Conservation (phyloP, 2,329 filamentous ascomycete species). For the Penicillium sp. region DNA sequence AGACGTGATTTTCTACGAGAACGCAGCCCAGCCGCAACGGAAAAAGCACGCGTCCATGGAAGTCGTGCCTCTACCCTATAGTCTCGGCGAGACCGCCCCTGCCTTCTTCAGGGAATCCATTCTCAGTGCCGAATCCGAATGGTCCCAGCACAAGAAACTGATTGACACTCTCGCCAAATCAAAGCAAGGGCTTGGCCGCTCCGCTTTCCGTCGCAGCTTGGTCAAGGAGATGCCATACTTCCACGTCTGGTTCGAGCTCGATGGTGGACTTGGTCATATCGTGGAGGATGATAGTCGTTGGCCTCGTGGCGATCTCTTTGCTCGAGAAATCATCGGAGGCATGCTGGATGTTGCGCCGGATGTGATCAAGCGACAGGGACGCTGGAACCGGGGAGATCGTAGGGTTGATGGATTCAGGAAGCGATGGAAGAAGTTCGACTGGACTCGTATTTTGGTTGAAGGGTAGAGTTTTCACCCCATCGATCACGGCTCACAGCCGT, state of each 20-base stretch:
- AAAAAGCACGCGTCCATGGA: slow-evolving; percentile 83
- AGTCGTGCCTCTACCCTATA: slow-evolving; percentile 84
- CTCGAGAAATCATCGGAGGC: slow-evolving; percentile 85
- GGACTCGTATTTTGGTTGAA: slow-evolving; percentile 67
- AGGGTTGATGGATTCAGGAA: slow-evolving; percentile 78
- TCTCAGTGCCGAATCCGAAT: slow-evolving; percentile 83
- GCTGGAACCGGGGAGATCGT: slow-evolving; percentile 70
- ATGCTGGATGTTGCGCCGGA: slow-evolving; percentile 84
- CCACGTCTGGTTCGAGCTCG: slow-evolving; percentile 91
- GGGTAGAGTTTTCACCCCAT: slow-evolving; percentile 22
- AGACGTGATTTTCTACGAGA: slow-evolving; percentile 96
- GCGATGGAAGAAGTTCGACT: slow-evolving; percentile 91
- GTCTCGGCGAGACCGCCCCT: slow-evolving; percentile 85
- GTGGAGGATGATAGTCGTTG: slow-evolving; percentile 84
- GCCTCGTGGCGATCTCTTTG: slow-evolving; percentile 91
- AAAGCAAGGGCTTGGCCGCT: slow-evolving; percentile 68
- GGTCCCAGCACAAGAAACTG: slow-evolving; percentile 92
- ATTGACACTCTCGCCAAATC: slow-evolving; percentile 74
- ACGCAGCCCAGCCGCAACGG: slow-evolving; percentile 78
- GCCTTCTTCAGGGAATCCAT: slow-evolving; percentile 97
- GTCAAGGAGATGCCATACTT: slow-evolving; percentile 99
- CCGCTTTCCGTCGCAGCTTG: slow-evolving; percentile 78
- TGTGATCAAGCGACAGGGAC: slow-evolving; percentile 84
- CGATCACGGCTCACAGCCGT: no score
- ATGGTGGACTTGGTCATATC: slow-evolving; percentile 89